Conservation (phyloP, 345 rosid genomes). For the Eucalyptus tenuipes region DNA sequence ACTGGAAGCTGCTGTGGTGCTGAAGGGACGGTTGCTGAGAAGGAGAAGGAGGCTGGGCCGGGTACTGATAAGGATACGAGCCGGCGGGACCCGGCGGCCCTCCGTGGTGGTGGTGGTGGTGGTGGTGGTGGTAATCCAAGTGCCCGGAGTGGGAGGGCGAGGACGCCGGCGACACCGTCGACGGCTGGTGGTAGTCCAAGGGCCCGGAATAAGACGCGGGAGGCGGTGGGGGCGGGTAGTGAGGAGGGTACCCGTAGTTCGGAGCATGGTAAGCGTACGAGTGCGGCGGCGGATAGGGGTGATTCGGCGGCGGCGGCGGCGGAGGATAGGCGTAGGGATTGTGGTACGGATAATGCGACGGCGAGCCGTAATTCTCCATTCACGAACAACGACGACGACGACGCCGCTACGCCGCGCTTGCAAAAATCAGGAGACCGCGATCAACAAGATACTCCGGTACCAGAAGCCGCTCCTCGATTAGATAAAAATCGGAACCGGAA, state of each 20-base stretch:
- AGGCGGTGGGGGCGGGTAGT: not conserved
- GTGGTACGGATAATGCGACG: slow-evolving; percentile 18
- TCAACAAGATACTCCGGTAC: not conserved
- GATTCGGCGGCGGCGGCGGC: slow-evolving; percentile 7
- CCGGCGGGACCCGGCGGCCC: slow-evolving; percentile 2
- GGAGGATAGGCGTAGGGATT: slow-evolving; percentile 1
- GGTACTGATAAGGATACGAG: slow-evolving; percentile 29
- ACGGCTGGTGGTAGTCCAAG: not conserved
- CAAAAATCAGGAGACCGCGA: not conserved
- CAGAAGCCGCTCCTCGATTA: not conserved
- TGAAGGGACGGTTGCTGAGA: slow-evolving; percentile 20
- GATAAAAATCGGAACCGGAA: not conserved
- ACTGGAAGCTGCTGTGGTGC: slow-evolving; percentile 30
- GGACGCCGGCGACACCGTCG: slow-evolving; percentile 3
- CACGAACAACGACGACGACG: not conserved
- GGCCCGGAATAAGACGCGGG: not conserved
- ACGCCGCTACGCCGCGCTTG: not conserved
- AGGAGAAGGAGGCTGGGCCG: slow-evolving; percentile 4
- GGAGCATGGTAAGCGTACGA: not conserved
- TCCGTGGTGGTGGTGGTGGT: not conserved
- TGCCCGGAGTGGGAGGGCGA: slow-evolving; percentile 19
- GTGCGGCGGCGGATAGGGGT: not conserved
- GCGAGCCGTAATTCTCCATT: slow-evolving; percentile 39
- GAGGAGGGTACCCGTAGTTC: slow-evolving; percentile 34
- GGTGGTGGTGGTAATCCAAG: slow-evolving; percentile 25